Conservation (phyloP, 495 filamentous ascomycete genomes). For the Penicillium crystallinum region DNA sequence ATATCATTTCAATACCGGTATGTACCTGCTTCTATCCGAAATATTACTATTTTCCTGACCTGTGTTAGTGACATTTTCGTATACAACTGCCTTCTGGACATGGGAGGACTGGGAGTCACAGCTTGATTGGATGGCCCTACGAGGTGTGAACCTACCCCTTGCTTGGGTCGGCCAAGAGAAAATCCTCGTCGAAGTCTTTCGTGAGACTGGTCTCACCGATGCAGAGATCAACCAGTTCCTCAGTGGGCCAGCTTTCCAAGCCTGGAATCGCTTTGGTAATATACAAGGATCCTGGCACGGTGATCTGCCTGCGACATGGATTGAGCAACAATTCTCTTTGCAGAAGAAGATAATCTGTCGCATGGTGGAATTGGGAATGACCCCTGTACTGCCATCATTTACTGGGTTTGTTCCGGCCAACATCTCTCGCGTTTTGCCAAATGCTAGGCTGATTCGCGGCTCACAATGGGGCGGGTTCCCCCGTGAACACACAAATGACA, state of each 20-base stretch:
- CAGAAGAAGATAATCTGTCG: slow-evolving; percentile 45
- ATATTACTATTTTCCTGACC: slow-evolving; percentile 2
- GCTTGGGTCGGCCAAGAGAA: slow-evolving; percentile 52
- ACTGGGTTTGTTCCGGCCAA: slow-evolving; percentile 44
- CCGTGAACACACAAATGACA: slow-evolving; percentile 40
- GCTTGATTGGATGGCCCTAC: slow-evolving; percentile 52
- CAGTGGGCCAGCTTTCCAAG: slow-evolving; percentile 48
- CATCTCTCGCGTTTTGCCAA: slow-evolving; percentile 36
- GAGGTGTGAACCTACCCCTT: slow-evolving; percentile 47
- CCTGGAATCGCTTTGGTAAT: slow-evolving; percentile 55
- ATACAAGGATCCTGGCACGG: slow-evolving; percentile 49
- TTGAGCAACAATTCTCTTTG: slow-evolving; percentile 42
- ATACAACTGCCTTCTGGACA: slow-evolving; percentile 49
- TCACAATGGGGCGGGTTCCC: slow-evolving; percentile 44
- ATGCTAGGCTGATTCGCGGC: slow-evolving; percentile 42
- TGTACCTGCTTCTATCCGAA: not conserved
- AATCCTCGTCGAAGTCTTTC: slow-evolving; percentile 46
- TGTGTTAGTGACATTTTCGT: slow-evolving; percentile 47
- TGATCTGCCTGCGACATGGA: slow-evolving; percentile 40
- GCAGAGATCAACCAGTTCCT: slow-evolving; percentile 43
- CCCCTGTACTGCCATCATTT: slow-evolving; percentile 45
- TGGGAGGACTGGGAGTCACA: slow-evolving; percentile 53
- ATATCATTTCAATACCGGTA: slow-evolving; percentile 49
- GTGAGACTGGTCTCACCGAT: slow-evolving; percentile 42
- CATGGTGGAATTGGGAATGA: slow-evolving; percentile 52